Evolutionary conservation across 164 flowering plant species (phyloP).

Genomic region (Vitis vinifera): DNA sequence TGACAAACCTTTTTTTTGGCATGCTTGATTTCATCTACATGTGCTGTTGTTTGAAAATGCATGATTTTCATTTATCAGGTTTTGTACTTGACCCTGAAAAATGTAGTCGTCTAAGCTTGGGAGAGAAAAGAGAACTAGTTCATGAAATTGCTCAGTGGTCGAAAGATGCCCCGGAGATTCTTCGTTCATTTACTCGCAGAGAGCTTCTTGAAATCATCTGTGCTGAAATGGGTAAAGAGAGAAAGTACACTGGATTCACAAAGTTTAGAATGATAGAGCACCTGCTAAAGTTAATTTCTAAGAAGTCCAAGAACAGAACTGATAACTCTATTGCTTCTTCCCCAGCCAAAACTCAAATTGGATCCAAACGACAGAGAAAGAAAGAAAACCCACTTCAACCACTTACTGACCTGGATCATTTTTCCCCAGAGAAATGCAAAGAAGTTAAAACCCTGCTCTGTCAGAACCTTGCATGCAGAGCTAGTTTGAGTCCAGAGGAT

Average conservation of each 20-base stretch:
- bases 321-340: slow-evolving; percentile 5
- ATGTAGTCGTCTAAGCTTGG: slow-evolving; percentile 36
- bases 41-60: background rate
- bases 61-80: slow-evolving; percentile 19
- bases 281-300: slow-evolving; percentile 35
- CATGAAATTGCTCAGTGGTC: slow-evolving; percentile 37
- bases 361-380: slow-evolving; percentile 28
- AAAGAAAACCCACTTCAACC: slow-evolving; percentile 8
- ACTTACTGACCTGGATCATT: background rate
- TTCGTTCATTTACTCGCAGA: slow-evolving; percentile 36
- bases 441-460: slow-evolving; percentile 23
- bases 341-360: slow-evolving; percentile 9
- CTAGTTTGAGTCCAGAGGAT: slow-evolving; percentile 25
- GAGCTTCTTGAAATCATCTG: slow-evolving; percentile 44
- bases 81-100: slow-evolving; percentile 35
- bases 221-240: slow-evolving; percentile 48
- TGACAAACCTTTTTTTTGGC: background rate
- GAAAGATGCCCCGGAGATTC: slow-evolving; percentile 30
- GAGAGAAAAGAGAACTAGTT: slow-evolving; percentile 41
- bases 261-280: slow-evolving; percentile 39
- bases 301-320: slow-evolving; percentile 12
- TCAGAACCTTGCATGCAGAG: slow-evolving; percentile 48
- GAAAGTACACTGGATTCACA: slow-evolving; percentile 42
- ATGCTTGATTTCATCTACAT: background rate
- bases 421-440: background rate